These are phyloP conservation scores for Fonsecaea nubica DNA, from an alignment of 2,329 filamentous ascomycete genomes.

Conservation along the genomic window DNA sequence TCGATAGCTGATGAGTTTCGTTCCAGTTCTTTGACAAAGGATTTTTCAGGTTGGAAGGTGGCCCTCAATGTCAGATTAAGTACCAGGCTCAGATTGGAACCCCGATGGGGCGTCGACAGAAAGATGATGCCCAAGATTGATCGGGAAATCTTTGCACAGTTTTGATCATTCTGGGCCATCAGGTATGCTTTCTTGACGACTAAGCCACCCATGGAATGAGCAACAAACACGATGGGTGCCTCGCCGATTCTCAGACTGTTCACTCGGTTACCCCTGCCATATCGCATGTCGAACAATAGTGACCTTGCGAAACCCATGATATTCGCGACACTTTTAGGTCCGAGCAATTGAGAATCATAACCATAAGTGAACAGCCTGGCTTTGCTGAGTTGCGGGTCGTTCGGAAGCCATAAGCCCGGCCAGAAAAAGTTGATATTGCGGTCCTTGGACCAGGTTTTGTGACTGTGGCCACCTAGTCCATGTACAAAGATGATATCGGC, in stretches of 20 bases:
- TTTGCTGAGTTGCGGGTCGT: constrained; percentile 38
- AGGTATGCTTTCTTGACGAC: constrained; percentile 32
- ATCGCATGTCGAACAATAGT: constrained; percentile 23
- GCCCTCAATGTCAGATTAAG: constrained; percentile 45
- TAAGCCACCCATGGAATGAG: constrained; percentile 30
- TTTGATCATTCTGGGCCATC: constrained; percentile 18
- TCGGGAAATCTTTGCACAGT: constrained; percentile 6
- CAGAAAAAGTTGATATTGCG: constrained; percentile 44
- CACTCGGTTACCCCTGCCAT: constrained; percentile 1
- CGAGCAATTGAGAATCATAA: constrained; percentile 38
- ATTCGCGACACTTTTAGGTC: constrained; percentile 17
- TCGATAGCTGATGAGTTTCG: constrained; percentile 47
- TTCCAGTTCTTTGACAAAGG: constrained; percentile 47
- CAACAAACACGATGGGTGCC: constrained; percentile 32
- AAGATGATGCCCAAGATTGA: constrained; percentile 40
- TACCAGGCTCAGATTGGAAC: constrained; percentile 39
- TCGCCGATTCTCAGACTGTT: constrained; percentile 11
- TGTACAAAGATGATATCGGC: constrained; percentile 46
- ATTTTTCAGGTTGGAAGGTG: background rate
- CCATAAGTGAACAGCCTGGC: constrained; percentile 43
- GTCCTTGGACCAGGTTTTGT: constrained; percentile 50
- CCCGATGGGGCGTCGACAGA: constrained; percentile 44
- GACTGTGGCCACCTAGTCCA: constrained; percentile 49
- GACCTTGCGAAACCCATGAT: constrained; percentile 33
- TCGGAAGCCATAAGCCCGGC: constrained; percentile 50